phyloP scores from a whole-genome alignment of 1,139 yeast species.

The Saccharomyces hybrid region DNA sequence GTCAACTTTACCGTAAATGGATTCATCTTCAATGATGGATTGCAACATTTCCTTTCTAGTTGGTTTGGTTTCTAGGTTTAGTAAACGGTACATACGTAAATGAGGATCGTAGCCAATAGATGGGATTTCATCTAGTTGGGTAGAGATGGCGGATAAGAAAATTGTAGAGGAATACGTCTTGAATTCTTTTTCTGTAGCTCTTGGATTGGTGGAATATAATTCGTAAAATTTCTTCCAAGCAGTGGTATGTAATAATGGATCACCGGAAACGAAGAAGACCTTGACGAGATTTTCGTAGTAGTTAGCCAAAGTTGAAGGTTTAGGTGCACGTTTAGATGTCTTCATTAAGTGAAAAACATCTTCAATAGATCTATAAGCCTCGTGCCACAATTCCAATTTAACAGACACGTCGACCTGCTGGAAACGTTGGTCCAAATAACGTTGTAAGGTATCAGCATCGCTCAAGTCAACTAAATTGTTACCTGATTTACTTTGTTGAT shows the following conservation, averaged over 20 bases:
- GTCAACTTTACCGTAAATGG: slow-evolving; percentile 60
- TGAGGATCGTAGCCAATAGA: slow-evolving; percentile 61
- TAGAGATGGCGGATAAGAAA: slow-evolving; percentile 75
- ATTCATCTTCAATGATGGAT: slow-evolving; percentile 57
- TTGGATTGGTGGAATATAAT: slow-evolving; percentile 76
- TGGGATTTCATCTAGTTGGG: slow-evolving; percentile 53
- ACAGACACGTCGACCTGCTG: slow-evolving; percentile 87
- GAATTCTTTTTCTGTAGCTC: slow-evolving; percentile 76
- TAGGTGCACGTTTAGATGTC: slow-evolving; percentile 81
- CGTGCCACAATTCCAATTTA: slow-evolving; percentile 95
- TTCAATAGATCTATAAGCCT: slow-evolving; percentile 93
- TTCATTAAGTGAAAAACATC: slow-evolving; percentile 89
- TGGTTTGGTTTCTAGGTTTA: slow-evolving; percentile 77
- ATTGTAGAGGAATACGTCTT: slow-evolving; percentile 74
- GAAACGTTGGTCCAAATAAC: slow-evolving; percentile 90
- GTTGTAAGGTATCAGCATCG: slow-evolving; percentile 86
- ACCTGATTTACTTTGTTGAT: slow-evolving; percentile 42
- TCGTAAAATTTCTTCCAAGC: slow-evolving; percentile 90
- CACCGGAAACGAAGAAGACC: slow-evolving; percentile 85
- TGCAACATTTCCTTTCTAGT: slow-evolving; percentile 70
- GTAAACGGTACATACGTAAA: slow-evolving; percentile 70
- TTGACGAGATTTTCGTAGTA: slow-evolving; percentile 92
- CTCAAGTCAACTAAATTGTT: slow-evolving; percentile 60
- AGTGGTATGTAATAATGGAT: slow-evolving; percentile 88
- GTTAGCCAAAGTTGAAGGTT: slow-evolving; percentile 86